Evolutionary conservation across 257 asterid species (phyloP), one percentile per base, ranked within the genome.

Genomic region (Leonotis leonurus): DNA sequence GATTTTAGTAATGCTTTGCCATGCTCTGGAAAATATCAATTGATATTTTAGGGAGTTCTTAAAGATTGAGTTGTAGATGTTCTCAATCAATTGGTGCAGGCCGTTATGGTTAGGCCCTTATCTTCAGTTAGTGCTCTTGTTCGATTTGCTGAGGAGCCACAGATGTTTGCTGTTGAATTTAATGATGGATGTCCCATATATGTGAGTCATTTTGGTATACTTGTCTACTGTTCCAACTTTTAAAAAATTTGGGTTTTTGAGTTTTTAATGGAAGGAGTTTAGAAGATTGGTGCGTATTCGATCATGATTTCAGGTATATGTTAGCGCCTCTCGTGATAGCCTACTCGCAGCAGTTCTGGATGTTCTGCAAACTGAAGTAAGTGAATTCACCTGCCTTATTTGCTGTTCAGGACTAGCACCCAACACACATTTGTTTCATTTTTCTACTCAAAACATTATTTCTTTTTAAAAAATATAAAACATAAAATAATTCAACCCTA

Each of bases 81-180:
- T 72, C 33, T 56, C 68, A 33, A 64, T 68, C 67, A 69, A 65
- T 77, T 60, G 56, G 49, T 75, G 83, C 90, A 92, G 99, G 97
- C 95, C 74, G 95, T 89, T 68, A 81, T 80, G 45, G 97, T 86
- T 69, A 95, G 95, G 22, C 97, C 99, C 59, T 73, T 92, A 75
- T 86, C 99, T 58, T 73, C 97, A 27, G 89, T 92, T 65, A 78
- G 91, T 75, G 97, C 95, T 68, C 99, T 92, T 73, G 99, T 92
- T 77, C 89, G 96, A 56, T 89, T 87, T 80, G 87, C 95, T 51
- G 99, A 92, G 90, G 99, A 92, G 91, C 99, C 99, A 64, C 99
- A 92, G 81, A 85, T 89, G 99, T 92, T 92, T 69, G 99, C 97
- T 72, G 75, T 92, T 74, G 99, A 92, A 75, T 92, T 85, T 75